These are phyloP conservation scores for Wallacemonas sp. DNA, from an alignment of 208 protist genomes.

Conservation along the genomic window DNA sequence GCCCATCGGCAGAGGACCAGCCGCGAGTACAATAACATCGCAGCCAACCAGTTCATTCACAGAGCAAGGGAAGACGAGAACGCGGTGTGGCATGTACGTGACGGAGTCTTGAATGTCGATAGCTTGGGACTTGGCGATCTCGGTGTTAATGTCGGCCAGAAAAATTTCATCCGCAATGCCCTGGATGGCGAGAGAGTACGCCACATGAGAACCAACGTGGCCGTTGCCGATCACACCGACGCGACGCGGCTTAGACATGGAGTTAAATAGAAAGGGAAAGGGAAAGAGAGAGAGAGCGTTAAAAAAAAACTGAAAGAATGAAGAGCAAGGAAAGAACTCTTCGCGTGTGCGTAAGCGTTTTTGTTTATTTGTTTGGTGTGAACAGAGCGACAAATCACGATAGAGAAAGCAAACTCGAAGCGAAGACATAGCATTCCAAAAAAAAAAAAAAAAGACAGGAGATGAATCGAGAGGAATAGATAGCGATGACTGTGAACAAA, in stretches of 20 bases:
- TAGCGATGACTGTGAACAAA: too few species aligned
- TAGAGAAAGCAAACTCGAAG: too few species aligned
- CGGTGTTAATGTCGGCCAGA: constrained; percentile 34
- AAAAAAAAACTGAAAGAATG: too few species aligned
- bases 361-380: too few species aligned
- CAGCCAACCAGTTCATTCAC: constrained; percentile 30
- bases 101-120: constrained; percentile 44
- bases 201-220: constrained; percentile 47
- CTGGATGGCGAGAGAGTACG: constrained; percentile 39
- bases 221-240: constrained; percentile 44
- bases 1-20: constrained; percentile 30
- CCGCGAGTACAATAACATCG: constrained; percentile 42
- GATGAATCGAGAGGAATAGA: too few species aligned
- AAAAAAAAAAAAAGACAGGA: too few species aligned
- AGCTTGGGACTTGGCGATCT: constrained; percentile 33
- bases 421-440: too few species aligned
- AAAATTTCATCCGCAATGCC: constrained; percentile 42
- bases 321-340: too few species aligned
- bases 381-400: too few species aligned
- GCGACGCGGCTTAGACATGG: constrained; percentile 29
- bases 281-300: not conserved
- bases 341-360: too few species aligned
- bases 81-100: constrained; percentile 43
- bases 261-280: not conserved
- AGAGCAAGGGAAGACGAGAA: constrained; percentile 20